These are phyloP conservation scores for Tricholoma flavovirens DNA, from an alignment of 768 basidiomycete species.

Conservation along the genomic window DNA sequence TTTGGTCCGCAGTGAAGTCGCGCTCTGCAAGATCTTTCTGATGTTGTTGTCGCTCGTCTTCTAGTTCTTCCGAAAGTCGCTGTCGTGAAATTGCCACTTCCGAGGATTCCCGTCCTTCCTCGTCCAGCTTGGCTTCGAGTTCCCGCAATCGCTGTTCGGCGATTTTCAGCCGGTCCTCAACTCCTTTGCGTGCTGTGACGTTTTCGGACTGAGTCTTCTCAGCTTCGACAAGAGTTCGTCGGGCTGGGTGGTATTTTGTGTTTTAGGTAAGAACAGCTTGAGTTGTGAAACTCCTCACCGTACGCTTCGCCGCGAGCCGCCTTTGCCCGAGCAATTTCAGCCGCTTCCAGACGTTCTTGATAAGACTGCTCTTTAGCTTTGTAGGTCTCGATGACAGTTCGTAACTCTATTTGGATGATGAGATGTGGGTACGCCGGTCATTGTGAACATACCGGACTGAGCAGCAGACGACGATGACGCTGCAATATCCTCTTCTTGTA, in stretches of 20 bases:
- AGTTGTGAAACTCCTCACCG: constrained; percentile 32
- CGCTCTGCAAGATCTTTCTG: constrained; percentile 76
- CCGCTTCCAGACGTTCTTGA: constrained; percentile 55
- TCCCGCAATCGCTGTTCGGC: constrained; percentile 51
- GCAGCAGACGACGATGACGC: constrained; percentile 54
- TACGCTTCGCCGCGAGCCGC: constrained; percentile 58
- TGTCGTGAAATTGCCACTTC: constrained; percentile 61
- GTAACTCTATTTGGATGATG: constrained; percentile 41
- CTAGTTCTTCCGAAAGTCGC: constrained; percentile 68
- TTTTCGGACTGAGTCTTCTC: constrained; percentile 53
- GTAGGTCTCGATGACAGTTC: constrained; percentile 58
- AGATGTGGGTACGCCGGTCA: not conserved
- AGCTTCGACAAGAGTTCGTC: constrained; percentile 53
- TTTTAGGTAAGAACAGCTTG: not conserved
- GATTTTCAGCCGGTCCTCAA: constrained; percentile 41
- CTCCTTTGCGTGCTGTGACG: constrained; percentile 44
- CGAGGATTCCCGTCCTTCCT: constrained; percentile 61
- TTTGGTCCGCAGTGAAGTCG: constrained; percentile 74
- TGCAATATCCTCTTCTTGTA: constrained; percentile 61
- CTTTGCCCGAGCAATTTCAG: constrained; percentile 64
- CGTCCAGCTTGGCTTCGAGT: constrained; percentile 59
- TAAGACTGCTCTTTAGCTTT: constrained; percentile 57
- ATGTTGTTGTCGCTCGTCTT: constrained; percentile 73
- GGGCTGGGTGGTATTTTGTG: constrained; percentile 35
- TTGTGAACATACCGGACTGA: constrained; percentile 41